Conservation (phyloP, 495 filamentous ascomycete genomes). For the Haplographium delicatum region DNA sequence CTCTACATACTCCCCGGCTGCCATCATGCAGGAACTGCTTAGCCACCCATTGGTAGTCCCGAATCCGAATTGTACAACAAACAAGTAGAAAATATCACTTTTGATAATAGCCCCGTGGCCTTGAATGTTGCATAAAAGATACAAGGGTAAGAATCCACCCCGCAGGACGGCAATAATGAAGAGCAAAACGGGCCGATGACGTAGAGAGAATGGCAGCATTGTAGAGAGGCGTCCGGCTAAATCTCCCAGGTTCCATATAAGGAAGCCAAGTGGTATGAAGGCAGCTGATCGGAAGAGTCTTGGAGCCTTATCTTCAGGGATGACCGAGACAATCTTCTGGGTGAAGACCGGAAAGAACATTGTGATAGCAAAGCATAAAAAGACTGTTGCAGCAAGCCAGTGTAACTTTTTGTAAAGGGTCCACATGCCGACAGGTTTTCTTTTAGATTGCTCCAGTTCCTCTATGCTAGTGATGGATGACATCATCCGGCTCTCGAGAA, state of each 20-base stretch:
- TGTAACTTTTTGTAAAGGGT: constrained; percentile 67
- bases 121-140: constrained; percentile 80
- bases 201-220: constrained; percentile 54
- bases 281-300: constrained; percentile 62
- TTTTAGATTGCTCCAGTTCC: constrained; percentile 38
- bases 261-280: constrained; percentile 87
- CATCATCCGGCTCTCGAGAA: constrained; percentile 35
- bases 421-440: constrained; percentile 59
- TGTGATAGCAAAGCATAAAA: constrained; percentile 72
- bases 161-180: constrained; percentile 61
- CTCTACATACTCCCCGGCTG: constrained; percentile 69
- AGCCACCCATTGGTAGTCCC: constrained; percentile 84
- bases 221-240: constrained; percentile 69
- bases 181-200: constrained; percentile 54
- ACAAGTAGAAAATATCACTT: constrained; percentile 84
- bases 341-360: constrained; percentile 97
- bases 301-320: constrained; percentile 39
- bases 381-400: constrained; percentile 65
- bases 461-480: constrained; percentile 37
- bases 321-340: constrained; percentile 67
- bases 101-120: constrained; percentile 60
- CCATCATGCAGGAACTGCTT: constrained; percentile 85
- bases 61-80: constrained; percentile 77
- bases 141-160: constrained; percentile 72
- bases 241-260: constrained; percentile 93